Percentiles rank a stretch among this genome's conserved stretches.
Evolutionary conservation across 148 eudicot genomes (phyloP).

Genomic region (Chenopodium album): DNA sequence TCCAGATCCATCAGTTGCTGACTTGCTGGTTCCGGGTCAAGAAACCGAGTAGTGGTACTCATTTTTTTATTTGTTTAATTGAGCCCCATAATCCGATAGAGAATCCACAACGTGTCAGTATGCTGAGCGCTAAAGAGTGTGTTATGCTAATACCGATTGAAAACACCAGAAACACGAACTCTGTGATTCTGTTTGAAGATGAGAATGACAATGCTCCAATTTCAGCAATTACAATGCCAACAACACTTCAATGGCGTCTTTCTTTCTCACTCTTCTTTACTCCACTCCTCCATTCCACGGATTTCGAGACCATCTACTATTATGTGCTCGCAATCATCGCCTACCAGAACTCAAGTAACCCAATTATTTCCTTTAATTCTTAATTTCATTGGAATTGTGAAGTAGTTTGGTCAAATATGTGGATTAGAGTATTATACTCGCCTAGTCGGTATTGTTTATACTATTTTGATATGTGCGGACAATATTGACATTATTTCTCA

Average conservation of each 20-base stretch:
- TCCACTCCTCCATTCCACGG: background rate
- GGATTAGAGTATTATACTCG: background rate
- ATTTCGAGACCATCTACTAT: background rate
- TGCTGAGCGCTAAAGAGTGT: background rate
- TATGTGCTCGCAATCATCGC: conserved; percentile 25
- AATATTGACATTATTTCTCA: too few species aligned
- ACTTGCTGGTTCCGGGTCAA: too few species aligned
- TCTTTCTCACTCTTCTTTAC: conserved; percentile 4
- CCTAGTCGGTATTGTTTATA: too few species aligned
- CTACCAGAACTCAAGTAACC: conserved; percentile 32
- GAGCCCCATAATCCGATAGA: background rate
- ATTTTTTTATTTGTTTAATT: too few species aligned
- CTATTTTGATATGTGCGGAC: too few species aligned
- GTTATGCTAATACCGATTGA: background rate
- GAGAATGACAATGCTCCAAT: conserved; percentile 23
- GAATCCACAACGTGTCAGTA: conserved; percentile 10
- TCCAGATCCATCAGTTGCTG: too few species aligned
- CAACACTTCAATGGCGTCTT: conserved; percentile 26
- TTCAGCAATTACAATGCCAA: conserved; percentile 8
- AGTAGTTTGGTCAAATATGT: background rate
- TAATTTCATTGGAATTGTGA: background rate
- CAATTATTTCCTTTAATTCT: background rate
- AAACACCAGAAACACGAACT: background rate
- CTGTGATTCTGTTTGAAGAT: too few species aligned
- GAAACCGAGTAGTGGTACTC: too few species aligned